These are phyloP conservation scores for Magnolia changhungtana DNA, from an alignment of 164 flowering plant species.

Conservation along the genomic window DNA sequence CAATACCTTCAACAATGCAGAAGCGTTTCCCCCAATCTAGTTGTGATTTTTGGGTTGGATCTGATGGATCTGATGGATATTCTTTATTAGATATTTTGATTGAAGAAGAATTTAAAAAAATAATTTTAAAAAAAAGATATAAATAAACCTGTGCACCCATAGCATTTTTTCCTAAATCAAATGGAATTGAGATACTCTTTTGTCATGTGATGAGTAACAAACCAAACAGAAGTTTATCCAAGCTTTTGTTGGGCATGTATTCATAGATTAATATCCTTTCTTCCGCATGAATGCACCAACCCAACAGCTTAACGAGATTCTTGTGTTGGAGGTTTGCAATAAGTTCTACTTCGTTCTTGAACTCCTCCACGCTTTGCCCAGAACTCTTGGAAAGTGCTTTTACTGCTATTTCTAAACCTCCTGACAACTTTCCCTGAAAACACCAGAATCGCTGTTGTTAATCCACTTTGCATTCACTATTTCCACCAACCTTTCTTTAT, in stretches of 20 bases:
- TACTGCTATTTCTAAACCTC: slow-evolving; percentile 11
- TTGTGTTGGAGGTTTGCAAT: slow-evolving; percentile 14
- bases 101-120: too few relatives aligned
- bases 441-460: too few relatives aligned
- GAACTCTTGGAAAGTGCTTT: slow-evolving; percentile 12
- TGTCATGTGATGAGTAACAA: background rate
- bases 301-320: slow-evolving; percentile 14
- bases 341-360: slow-evolving; percentile 31
- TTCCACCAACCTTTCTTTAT: too few relatives aligned
- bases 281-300: slow-evolving; percentile 5
- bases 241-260: slow-evolving; percentile 29
- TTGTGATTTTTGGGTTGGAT: background rate
- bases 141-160: background rate
- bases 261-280: slow-evolving; percentile 11
- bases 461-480: too few relatives aligned
- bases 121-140: background rate
- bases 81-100: background rate
- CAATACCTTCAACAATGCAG: slow-evolving; percentile 13
- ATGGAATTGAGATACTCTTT: background rate
- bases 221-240: slow-evolving; percentile 8
- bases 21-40: slow-evolving; percentile 11
- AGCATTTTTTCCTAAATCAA: background rate
- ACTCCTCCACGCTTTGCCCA: slow-evolving; percentile 30
- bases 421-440: slow-evolving; percentile 9
- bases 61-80: background rate